Base-by-base conservation (phyloP, 495 filamentous ascomycete genomes). In the Aspergillus homomorphus region DNA sequence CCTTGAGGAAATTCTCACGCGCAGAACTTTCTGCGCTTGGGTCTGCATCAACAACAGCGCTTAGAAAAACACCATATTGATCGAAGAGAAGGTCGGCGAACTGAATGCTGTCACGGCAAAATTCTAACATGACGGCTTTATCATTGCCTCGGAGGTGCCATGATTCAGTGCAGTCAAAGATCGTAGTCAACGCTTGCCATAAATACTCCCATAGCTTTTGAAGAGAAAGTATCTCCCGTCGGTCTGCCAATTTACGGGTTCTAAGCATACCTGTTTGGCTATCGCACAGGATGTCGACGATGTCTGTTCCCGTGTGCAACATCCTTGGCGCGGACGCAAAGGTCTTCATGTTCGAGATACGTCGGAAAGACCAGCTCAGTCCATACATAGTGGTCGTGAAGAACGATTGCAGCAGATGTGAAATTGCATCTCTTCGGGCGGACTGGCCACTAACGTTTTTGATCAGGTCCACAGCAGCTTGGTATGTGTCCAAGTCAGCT, bases 41-140 rank as follows among this genome's bases (percentile, higher is more conserved):
- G 28, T 81, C 75, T 56, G 71, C 74, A 50, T 69, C 71, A 54
- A 74, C 72, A 18, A 92, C 72, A 44, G 88, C 88, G 53, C 84
- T 85, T 0, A 88, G 81, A 65, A 96, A 82, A 42, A 96, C 81
- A 52, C 81, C 84, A 74, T 91, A 92, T 61, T 95, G 85, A 53
- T 88, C 85, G 63, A 98, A 89, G 3, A 96, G 78, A 20, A 82
- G 81, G 65, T 96, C 89, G 2, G 92, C 92, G 63, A 96, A 89
- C 61, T 97, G 89, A 79, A 98, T 98, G 24, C 88, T 87, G 64
- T 97, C 90, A 60, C 94, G 84, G 65, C 90, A 94, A 62, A 98
- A 97, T 51, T 98, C 89, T 66, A 88, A 84, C 89, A 98, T 89
- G 22, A 80, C 75, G 16, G 79, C 72, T 70, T 89, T 90, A 24